Evolutionary conservation across 805 yeast species (phyloP).

Genomic region (Starmera dryadoides): DNA sequence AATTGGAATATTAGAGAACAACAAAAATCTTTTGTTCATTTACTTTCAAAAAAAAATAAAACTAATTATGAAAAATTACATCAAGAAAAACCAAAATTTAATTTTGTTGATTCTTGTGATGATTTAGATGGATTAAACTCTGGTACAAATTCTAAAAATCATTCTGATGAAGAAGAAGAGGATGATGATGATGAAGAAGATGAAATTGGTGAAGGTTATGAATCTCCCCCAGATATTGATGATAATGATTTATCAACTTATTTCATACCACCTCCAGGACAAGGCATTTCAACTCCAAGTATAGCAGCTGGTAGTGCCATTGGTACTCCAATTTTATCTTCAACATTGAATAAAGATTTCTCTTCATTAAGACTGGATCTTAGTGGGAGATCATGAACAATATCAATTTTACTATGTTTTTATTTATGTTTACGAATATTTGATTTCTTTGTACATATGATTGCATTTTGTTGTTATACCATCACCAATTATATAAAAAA

Average conservation of each 20-base stretch:
- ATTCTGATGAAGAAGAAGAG: constrained; percentile 1
- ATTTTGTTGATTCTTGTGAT: constrained; percentile 5
- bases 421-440: not conserved
- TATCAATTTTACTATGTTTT: not conserved
- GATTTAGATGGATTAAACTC: not conserved
- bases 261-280: constrained; percentile 19
- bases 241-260: constrained; percentile 17
- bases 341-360: constrained; percentile 2
- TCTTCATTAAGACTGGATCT: constrained; percentile 2
- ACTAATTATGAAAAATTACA: constrained; percentile 28
- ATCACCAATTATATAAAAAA: no score
- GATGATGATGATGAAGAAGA: constrained; percentile 15
- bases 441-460: no score
- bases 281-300: constrained; percentile 19
- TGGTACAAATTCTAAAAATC: not conserved
- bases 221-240: constrained; percentile 21
- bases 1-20: constrained; percentile 92
- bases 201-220: constrained; percentile 13
- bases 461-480: no score
- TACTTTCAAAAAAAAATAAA: constrained; percentile 50
- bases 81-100: constrained; percentile 14
- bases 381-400: not conserved
- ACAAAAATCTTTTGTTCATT: constrained; percentile 72
- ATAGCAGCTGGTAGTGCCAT: constrained; percentile 2
- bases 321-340: constrained; percentile 14